These are phyloP conservation scores for Pichia sp. DNA, from an alignment of 1,139 yeast species.

Conservation along the genomic window DNA sequence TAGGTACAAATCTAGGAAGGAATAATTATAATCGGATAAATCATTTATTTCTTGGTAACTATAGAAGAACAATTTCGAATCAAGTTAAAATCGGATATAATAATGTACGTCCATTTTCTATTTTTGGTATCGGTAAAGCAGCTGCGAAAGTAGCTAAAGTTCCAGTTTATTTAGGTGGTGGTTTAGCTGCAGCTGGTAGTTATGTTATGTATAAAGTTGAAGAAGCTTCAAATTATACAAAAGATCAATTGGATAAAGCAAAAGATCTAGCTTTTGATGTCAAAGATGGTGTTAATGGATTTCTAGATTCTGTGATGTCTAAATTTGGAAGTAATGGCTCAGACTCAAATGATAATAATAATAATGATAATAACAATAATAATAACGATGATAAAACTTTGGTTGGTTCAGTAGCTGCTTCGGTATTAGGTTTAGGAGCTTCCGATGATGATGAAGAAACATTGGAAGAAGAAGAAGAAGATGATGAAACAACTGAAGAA, in stretches of 20 bases:
- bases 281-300: conserved; percentile 41
- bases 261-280: conserved; percentile 48
- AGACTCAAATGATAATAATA: conserved; percentile 20
- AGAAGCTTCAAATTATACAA: conserved; percentile 69
- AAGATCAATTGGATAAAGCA: conserved; percentile 55
- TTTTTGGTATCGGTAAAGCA: conserved; percentile 43
- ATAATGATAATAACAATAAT: conserved; percentile 21
- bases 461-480: conserved; percentile 31
- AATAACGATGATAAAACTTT: conserved; percentile 14
- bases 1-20: conserved; percentile 6
- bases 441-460: conserved; percentile 7
- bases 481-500: conserved; percentile 36
- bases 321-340: conserved; percentile 23
- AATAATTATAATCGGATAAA: conserved; percentile 8
- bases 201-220: conserved; percentile 88
- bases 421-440: conserved; percentile 12
- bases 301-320: conserved; percentile 28
- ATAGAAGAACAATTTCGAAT: conserved; percentile 7
- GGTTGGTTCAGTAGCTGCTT: conserved; percentile 15
- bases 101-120: conserved; percentile 25
- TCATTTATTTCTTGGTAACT: neutral
- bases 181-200: conserved; percentile 90
- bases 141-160: conserved; percentile 53
- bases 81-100: neutral
- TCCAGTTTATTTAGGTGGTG: conserved; percentile 84